Evolutionary conservation across 2,329 filamentous ascomycete species (phyloP).

Genomic region (Fusarium sp.): DNA sequence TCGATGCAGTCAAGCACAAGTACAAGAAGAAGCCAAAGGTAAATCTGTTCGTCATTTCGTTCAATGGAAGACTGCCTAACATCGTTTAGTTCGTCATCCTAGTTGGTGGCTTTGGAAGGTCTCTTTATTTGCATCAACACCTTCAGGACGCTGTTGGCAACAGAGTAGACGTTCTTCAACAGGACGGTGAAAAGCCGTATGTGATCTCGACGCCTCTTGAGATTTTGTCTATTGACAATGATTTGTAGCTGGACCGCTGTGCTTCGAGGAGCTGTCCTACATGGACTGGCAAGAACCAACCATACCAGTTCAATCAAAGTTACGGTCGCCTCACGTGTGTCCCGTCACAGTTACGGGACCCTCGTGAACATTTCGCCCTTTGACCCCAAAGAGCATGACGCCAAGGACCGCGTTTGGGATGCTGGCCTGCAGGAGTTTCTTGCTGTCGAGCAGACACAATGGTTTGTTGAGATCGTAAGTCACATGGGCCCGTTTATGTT

Average conservation of each 20-base stretch:
- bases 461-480: slow-evolving; percentile 43
- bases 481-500: not conserved
- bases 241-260: slow-evolving; percentile 47
- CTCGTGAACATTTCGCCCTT: slow-evolving; percentile 21
- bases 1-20: slow-evolving; percentile 33
- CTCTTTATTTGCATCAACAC: slow-evolving; percentile 40
- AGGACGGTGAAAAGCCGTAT: slow-evolving; percentile 45
- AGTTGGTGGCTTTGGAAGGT: slow-evolving; percentile 52
- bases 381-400: slow-evolving; percentile 13
- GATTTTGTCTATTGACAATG: not conserved
- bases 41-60: not conserved
- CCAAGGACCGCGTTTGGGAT: slow-evolving; percentile 33
- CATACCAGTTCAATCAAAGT: slow-evolving; percentile 13
- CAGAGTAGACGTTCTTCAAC: slow-evolving; percentile 44
- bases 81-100: slow-evolving; percentile 48
- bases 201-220: not conserved
- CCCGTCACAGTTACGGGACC: slow-evolving; percentile 43
- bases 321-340: slow-evolving; percentile 39
- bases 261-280: slow-evolving; percentile 45
- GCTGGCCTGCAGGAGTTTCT: not conserved
- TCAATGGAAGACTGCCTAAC: not conserved
- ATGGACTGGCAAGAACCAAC: slow-evolving; percentile 28
- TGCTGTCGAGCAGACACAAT: slow-evolving; percentile 40
- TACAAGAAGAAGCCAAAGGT: slow-evolving; percentile 43
- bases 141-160: slow-evolving; percentile 22